These are phyloP conservation scores for Fusarium guadeloupense DNA, from an alignment of 2,329 filamentous ascomycete species.

Conservation along the genomic window DNA sequence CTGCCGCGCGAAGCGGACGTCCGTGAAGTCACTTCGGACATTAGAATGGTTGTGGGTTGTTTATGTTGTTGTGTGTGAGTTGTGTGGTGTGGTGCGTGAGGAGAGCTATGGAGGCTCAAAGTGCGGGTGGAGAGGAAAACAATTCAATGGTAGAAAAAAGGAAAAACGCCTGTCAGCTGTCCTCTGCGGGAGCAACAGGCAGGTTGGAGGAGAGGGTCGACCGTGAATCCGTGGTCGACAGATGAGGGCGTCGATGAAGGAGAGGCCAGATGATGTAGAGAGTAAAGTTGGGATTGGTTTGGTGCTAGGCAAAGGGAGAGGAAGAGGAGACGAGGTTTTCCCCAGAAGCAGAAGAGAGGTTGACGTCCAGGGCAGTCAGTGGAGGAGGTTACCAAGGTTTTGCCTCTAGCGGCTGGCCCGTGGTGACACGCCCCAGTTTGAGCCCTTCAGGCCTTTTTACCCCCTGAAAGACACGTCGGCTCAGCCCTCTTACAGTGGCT, in stretches of 20 bases:
- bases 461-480: conserved; percentile 28
- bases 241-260: conserved; percentile 44
- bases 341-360: conserved; percentile 50
- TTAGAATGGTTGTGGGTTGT: conserved; percentile 62
- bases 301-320: conserved; percentile 45
- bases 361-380: conserved; percentile 12
- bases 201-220: conserved; percentile 46
- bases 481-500: conserved; percentile 38
- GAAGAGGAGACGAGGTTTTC: conserved; percentile 50
- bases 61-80: conserved; percentile 42
- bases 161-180: conserved; percentile 50
- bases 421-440: conserved; percentile 43
- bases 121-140: conserved; percentile 44
- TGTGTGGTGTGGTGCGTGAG: conserved; percentile 36
- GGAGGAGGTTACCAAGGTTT: conserved; percentile 50
- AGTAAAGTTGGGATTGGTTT: conserved; percentile 30
- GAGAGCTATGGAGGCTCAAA: conserved; percentile 43
- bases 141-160: conserved; percentile 27
- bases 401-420: conserved; percentile 47
- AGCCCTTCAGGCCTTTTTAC: conserved; percentile 13
- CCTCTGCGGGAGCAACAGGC: conserved; percentile 50
- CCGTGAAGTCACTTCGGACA: conserved; percentile 95
- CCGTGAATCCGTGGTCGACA: conserved; percentile 45
- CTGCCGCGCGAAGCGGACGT: conserved; percentile 86
- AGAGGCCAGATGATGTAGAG: conserved; percentile 44